Conservation (phyloP, 2,329 filamentous ascomycete genomes). For the Cordyceps farinosa region DNA sequence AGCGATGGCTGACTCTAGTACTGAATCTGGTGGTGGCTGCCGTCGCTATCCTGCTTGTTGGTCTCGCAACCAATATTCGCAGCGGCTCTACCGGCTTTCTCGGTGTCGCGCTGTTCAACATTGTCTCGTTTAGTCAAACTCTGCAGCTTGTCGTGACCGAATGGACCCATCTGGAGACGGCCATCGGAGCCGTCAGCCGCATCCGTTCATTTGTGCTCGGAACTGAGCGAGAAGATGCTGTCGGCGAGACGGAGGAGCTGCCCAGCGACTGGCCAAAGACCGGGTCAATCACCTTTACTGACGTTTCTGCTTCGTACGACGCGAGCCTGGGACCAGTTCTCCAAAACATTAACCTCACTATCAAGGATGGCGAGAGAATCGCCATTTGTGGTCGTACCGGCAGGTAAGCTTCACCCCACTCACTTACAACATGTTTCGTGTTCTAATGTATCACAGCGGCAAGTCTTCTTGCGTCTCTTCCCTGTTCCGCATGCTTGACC, state of each 20-base stretch:
- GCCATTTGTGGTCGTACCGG: constrained; percentile 44
- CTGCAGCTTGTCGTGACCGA: constrained; percentile 32
- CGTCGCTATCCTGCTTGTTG: constrained; percentile 44
- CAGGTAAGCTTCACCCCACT: constrained; percentile 23
- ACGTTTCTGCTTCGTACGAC: constrained; percentile 31
- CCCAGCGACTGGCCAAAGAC: constrained; percentile 27
- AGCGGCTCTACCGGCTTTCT: constrained; percentile 28
- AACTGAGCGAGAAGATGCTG: constrained; percentile 24
- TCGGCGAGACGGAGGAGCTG: constrained; percentile 20
- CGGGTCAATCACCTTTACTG: constrained; percentile 27
- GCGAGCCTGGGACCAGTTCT: constrained; percentile 26
- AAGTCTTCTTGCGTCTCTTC: constrained; percentile 38
- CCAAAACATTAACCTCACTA: constrained; percentile 28
- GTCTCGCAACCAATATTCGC: constrained; percentile 38
- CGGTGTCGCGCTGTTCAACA: constrained; percentile 27
- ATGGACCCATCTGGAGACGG: constrained; percentile 31
- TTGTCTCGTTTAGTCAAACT: constrained; percentile 29
- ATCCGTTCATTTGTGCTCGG: constrained; percentile 26
- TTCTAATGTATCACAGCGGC: constrained; percentile 26
- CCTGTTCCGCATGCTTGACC: constrained; percentile 46
- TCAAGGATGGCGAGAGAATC: constrained; percentile 35
- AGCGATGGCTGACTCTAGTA: constrained; percentile 47
- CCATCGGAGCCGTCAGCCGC: constrained; percentile 27
- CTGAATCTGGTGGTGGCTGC: constrained; percentile 44
- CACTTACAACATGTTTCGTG: neutral